phyloP scores from a whole-genome alignment of 495 filamentous ascomycete species.

The Thozetella sp. region DNA sequence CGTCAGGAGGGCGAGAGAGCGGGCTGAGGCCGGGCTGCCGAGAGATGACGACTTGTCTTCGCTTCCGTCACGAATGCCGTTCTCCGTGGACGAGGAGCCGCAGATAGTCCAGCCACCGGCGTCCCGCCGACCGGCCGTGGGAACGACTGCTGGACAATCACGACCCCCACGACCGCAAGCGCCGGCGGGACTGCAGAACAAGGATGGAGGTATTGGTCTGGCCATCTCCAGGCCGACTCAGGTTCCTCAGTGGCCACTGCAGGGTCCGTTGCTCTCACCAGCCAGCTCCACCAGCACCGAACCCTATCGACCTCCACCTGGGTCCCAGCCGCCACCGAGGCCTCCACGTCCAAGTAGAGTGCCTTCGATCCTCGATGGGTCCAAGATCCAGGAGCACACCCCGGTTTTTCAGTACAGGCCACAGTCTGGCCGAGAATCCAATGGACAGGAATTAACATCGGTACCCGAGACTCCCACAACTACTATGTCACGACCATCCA shows the following conservation, averaged over 20 bases:
- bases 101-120: conserved; percentile 52
- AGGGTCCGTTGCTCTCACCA: conserved; percentile 43
- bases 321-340: conserved; percentile 64
- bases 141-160: conserved; percentile 24
- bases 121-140: conserved; percentile 28
- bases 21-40: conserved; percentile 27
- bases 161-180: conserved; percentile 31
- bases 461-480: conserved; percentile 39
- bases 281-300: conserved; percentile 30
- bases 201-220: conserved; percentile 42
- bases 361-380: conserved; percentile 52
- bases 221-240: conserved; percentile 55
- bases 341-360: conserved; percentile 67
- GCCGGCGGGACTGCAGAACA: conserved; percentile 34
- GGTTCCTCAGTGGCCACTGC: conserved; percentile 56
- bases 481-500: conserved; percentile 45
- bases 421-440: conserved; percentile 28
- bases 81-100: conserved; percentile 38
- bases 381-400: conserved; percentile 48
- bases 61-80: conserved; percentile 17
- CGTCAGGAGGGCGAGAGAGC: conserved; percentile 47
- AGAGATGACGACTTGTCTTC: conserved; percentile 19
- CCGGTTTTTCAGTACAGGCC: conserved; percentile 53
- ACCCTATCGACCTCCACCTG: conserved; percentile 47
- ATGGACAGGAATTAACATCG: conserved; percentile 23